Evolutionary conservation across 495 filamentous ascomycete genomes (phyloP).

Genomic region (Neurospora terricola): DNA sequence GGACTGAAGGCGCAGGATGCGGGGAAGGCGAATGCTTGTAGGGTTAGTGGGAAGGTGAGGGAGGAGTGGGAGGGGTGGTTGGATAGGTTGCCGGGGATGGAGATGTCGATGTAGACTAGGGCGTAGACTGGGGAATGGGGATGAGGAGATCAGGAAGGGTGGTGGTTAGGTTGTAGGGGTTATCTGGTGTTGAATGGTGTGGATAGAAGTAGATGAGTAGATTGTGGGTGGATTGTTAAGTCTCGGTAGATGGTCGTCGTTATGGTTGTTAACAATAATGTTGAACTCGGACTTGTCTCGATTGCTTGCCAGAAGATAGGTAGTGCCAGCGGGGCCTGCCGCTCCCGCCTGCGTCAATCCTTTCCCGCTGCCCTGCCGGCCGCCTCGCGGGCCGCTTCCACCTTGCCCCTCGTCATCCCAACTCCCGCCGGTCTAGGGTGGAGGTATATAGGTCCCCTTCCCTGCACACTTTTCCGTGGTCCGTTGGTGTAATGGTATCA

Average conservation of each 20-base stretch:
- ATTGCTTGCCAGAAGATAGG: not conserved
- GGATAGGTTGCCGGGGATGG: not conserved
- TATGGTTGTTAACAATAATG: not conserved
- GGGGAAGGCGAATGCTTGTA: slow-evolving; percentile 29
- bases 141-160: not conserved
- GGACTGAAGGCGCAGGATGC: slow-evolving; percentile 27
- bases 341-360: not conserved
- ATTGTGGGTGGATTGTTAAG: not conserved
- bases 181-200: not conserved
- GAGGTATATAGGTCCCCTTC: not conserved
- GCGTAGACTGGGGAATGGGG: not conserved
- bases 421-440: not conserved
- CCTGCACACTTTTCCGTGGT: not conserved
- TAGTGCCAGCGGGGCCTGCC: too few relatives aligned
- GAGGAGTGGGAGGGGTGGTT: slow-evolving; percentile 33
- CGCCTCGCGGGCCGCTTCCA: not conserved
- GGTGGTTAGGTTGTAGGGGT: not conserved
- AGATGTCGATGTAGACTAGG: not conserved
- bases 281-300: not conserved
- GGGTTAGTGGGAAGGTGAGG: slow-evolving; percentile 23
- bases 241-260: not conserved
- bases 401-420: not conserved
- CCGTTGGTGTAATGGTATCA: not conserved
- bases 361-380: not conserved
- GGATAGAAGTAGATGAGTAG: not conserved